phyloP scores from a whole-genome alignment of 192 early-diverging fungal species.

The Chytriomyces sp. region DNA sequence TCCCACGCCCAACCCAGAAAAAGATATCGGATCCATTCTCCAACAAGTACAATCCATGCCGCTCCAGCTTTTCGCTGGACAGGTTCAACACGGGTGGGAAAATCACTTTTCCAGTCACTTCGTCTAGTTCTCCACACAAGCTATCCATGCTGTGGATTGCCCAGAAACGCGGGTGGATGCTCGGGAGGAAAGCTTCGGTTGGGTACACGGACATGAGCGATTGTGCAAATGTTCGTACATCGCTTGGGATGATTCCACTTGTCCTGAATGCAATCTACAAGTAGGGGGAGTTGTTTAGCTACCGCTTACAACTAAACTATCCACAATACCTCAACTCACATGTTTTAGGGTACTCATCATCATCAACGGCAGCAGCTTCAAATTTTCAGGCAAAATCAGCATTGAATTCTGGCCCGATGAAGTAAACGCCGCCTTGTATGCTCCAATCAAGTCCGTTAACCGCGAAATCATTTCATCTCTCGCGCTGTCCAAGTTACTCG shows the following conservation, averaged over 20 bases:
- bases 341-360: conserved; percentile 85
- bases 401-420: conserved; percentile 78
- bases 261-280: conserved; percentile 55
- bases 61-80: conserved; percentile 83
- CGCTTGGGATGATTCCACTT: conserved; percentile 67
- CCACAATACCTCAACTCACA: too few relatives aligned
- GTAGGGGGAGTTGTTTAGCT: too few relatives aligned
- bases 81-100: conserved; percentile 82
- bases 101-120: conserved; percentile 58
- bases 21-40: conserved; percentile 83
- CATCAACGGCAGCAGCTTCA: conserved; percentile 85
- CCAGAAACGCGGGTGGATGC: conserved; percentile 80
- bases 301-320: too few relatives aligned
- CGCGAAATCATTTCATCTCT: conserved; percentile 90
- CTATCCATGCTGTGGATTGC: conserved; percentile 79
- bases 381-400: conserved; percentile 80
- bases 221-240: conserved; percentile 81
- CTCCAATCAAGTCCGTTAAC: conserved; percentile 82
- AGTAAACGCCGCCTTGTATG: conserved; percentile 84
- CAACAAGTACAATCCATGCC: conserved; percentile 85
- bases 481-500: conserved; percentile 90
- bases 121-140: conserved; percentile 46
- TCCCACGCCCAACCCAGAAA: conserved; percentile 87
- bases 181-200: conserved; percentile 73
- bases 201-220: conserved; percentile 81